Base-by-base conservation (phyloP, 176 grass and related monocot species). In the Chloris gayana region DNA sequence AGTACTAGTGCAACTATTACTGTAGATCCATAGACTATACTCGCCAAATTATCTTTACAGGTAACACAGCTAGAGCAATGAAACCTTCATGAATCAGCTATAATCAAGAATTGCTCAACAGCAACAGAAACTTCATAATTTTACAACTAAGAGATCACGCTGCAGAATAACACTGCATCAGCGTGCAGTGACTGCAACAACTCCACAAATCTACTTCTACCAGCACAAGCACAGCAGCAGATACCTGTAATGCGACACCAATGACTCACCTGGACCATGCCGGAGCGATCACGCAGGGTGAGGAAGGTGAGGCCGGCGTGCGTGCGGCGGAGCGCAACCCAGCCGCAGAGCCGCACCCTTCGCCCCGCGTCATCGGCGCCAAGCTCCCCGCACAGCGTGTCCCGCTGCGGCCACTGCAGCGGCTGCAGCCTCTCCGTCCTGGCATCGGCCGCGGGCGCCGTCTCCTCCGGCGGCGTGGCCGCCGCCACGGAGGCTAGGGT, bases 291-390 rank as follows among this genome's bases (percentile, higher is more conserved):
- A 4, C 96, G 81, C 19, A 99, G 82, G 35, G 90, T 93, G 79
- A 99, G 85, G 83, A 93, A 99, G 26, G 93, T 95, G 64, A 99
- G 90, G 30, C 90, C 96, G 1, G 90, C 90, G 61, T 99, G 96
- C 30, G 83, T 72, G 34, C 96, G 87, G 51, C 88, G 93, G 7
- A 99, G 89, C 21, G 93, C 96, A 50, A 99, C 96, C 96, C 96
- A 99, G 17, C 96, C 92, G 62, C 96, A 95, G n/a, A 99, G 86
- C 72, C 78, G 47, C 24, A 99, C 96, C 47, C 86, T 73, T 31
- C 89, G 87, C 0, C 96, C 96, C 0, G 94, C 96, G 51, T 95
- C 96, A 2, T 33, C 74, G 0, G 59, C 45, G 2, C 90, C 90
- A 39, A 99, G 72, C 32, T 95, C 84, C 9, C 92, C 90, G 75